Conservation (phyloP, 257 asterid species). For the Capsicum pubescens region DNA sequence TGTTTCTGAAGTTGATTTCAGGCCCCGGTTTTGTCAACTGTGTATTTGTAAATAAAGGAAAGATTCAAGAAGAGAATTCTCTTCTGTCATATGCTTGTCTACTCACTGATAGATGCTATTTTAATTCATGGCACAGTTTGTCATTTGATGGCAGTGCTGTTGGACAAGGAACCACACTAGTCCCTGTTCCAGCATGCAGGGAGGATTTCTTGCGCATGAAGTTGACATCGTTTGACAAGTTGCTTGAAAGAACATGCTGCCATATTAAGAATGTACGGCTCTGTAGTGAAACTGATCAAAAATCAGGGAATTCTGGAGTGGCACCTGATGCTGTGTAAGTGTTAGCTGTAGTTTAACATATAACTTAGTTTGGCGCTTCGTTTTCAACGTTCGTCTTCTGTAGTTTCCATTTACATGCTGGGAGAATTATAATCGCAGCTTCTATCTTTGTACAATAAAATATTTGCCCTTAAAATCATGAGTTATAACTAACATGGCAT, state of each 20-base stretch:
- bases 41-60: slow-evolving; percentile 18
- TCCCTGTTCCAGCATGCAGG: slow-evolving; percentile 85
- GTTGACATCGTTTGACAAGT: slow-evolving; percentile 81
- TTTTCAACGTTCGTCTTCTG: neutral
- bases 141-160: slow-evolving; percentile 51
- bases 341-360: slow-evolving; percentile 9
- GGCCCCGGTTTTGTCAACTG: neutral
- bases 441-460: slow-evolving; percentile 16
- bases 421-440: neutral
- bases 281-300: slow-evolving; percentile 82
- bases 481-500: slow-evolving; percentile 3
- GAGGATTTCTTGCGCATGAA: slow-evolving; percentile 93
- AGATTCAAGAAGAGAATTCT: neutral
- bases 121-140: slow-evolving; percentile 47
- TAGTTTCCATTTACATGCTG: neutral
- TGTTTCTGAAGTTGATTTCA: neutral
- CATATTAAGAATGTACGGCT: slow-evolving; percentile 84
- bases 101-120: slow-evolving; percentile 30
- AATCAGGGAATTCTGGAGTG: slow-evolving; percentile 79
- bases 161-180: slow-evolving; percentile 46
- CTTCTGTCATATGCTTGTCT: neutral
- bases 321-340: slow-evolving; percentile 99
- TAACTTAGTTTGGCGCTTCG: neutral
- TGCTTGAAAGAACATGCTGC: slow-evolving; percentile 91
- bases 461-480: neutral